Conservation (phyloP, 768 basidiomycete genomes). For the Phaeolepiota aurea region DNA sequence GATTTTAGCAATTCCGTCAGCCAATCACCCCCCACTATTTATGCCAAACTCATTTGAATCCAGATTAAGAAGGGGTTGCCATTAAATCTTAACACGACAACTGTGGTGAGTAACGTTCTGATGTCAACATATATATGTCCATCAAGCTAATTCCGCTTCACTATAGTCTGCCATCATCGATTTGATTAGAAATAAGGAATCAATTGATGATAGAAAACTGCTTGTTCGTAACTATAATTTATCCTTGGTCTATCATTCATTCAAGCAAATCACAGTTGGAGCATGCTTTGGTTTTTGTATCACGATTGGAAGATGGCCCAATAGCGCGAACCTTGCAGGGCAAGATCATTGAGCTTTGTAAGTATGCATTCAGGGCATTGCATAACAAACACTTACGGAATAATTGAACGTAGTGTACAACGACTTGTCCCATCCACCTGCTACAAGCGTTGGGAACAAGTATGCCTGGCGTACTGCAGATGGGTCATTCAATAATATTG, state of each 20-base stretch:
- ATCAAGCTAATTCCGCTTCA: background rate
- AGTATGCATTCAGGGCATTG: conserved; percentile 19
- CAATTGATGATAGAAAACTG: conserved; percentile 73
- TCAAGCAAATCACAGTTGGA: conserved; percentile 46
- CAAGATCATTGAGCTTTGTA: conserved; percentile 49
- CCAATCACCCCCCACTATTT: background rate
- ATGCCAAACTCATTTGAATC: too few relatives aligned
- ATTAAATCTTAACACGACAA: conserved; percentile 25
- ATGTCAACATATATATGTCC: background rate
- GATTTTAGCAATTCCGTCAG: conserved; percentile 36
- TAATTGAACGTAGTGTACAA: conserved; percentile 50
- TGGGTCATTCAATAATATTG: conserved; percentile 70
- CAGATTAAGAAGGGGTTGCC: conserved; percentile 38
- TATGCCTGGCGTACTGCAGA: conserved; percentile 70
- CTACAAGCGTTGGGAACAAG: conserved; percentile 54
- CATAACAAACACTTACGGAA: background rate
- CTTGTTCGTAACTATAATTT: conserved; percentile 35
- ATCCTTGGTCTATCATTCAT: background rate
- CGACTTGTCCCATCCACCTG: conserved; percentile 73
- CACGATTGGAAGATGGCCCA: conserved; percentile 43
- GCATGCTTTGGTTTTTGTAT: conserved; percentile 55
- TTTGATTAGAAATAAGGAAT: conserved; percentile 44
- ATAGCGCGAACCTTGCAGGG: conserved; percentile 28
- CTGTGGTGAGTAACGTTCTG: conserved; percentile 26
- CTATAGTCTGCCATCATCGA: conserved; percentile 49